These are phyloP conservation scores for Cystofilobasidium capitatum DNA, from an alignment of 768 basidiomycete species.

Conservation along the genomic window DNA sequence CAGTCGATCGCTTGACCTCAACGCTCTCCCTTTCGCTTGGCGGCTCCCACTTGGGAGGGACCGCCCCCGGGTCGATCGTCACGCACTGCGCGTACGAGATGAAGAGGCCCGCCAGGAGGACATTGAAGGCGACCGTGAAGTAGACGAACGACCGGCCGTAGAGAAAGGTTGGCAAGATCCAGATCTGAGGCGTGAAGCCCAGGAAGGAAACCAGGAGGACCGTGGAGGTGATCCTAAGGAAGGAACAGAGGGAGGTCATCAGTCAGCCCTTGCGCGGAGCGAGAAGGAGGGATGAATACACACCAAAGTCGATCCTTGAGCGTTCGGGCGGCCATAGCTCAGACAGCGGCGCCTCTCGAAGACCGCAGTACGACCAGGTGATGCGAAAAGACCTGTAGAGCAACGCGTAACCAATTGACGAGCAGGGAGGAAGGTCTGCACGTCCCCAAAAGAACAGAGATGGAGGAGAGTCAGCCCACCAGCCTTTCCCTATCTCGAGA, in stretches of 20 bases:
- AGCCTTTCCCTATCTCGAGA: too few species aligned
- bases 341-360: background rate
- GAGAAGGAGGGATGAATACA: background rate
- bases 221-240: conserved; percentile 39
- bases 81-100: conserved; percentile 86
- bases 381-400: too few species aligned
- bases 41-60: conserved; percentile 57
- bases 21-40: conserved; percentile 67
- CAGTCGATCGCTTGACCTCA: conserved; percentile 83
- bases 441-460: too few species aligned
- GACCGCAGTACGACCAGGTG: too few species aligned
- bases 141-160: conserved; percentile 67
- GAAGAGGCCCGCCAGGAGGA: conserved; percentile 63
- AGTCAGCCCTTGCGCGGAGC: background rate
- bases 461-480: too few species aligned
- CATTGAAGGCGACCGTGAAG: conserved; percentile 79
- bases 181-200: conserved; percentile 77
- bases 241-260: background rate
- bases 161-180: conserved; percentile 89
- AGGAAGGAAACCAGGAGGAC: conserved; percentile 54
- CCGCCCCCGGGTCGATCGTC: conserved; percentile 69
- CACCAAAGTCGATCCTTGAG: background rate
- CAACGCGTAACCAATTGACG: too few species aligned
- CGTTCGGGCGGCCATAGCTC: too few species aligned
- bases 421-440: too few species aligned